A percentile compares a stretch with the other conserved stretches of the same genome.
These are phyloP conservation scores for Phyllachora maydis DNA, from an alignment of 2,329 filamentous ascomycete species.

Conservation along the genomic window DNA sequence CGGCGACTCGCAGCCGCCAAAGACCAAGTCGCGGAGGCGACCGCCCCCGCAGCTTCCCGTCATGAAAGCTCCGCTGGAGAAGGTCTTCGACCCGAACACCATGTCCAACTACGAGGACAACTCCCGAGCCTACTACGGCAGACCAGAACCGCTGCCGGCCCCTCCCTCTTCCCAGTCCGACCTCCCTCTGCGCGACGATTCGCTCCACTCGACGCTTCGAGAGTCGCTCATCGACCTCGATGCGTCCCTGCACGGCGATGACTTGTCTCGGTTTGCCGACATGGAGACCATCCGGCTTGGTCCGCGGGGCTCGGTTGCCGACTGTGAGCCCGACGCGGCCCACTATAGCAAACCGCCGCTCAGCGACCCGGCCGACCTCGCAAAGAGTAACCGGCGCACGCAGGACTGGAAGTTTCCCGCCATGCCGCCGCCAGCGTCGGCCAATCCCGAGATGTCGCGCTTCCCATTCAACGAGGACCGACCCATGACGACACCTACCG, in stretches of 20 bases:
- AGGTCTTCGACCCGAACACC: conserved; percentile 45
- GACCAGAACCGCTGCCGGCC: conserved; percentile 17
- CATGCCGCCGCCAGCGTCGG: conserved; percentile 25
- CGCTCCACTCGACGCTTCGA: conserved; percentile 26
- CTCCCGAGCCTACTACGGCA: conserved; percentile 37
- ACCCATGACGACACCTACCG: conserved; percentile 7
- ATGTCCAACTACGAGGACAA: conserved; percentile 45
- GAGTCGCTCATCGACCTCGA: conserved; percentile 47
- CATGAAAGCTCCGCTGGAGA: conserved; percentile 37
- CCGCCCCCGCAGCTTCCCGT: conserved; percentile 37
- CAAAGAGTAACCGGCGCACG: conserved; percentile 17
- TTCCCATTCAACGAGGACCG: conserved; percentile 18
- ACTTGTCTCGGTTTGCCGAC: conserved; percentile 36
- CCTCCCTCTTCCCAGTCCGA: conserved; percentile 25
- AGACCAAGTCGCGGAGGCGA: conserved; percentile 24
- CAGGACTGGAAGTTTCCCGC: conserved; percentile 33
- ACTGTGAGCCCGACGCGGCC: conserved; percentile 18
- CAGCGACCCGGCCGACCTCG: conserved; percentile 35
- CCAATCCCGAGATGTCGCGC: conserved; percentile 22
- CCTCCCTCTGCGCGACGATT: conserved; percentile 36
- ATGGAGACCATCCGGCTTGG: conserved; percentile 38
- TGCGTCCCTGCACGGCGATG: conserved; percentile 31
- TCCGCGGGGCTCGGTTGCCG: conserved; percentile 24
- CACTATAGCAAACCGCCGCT: conserved; percentile 28
- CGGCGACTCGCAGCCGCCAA: conserved; percentile 28